Conservation (phyloP, 139 green algal genomes). For the Chlorella vulgaris region DNA sequence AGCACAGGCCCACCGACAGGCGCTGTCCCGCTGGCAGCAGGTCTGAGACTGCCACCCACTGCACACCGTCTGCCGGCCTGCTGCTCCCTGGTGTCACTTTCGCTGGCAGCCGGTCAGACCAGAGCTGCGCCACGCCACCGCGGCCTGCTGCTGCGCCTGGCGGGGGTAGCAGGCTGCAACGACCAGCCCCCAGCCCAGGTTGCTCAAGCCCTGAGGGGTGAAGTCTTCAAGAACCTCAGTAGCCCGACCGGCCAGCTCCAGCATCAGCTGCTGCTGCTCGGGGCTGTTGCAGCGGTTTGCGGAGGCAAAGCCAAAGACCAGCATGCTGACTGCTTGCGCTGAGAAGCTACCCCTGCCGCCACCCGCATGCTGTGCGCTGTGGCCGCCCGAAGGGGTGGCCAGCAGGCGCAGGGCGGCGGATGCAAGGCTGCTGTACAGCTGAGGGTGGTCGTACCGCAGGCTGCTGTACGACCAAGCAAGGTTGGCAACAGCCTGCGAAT, state of each 20-base stretch:
- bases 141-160: too few relatives aligned
- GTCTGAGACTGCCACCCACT: too few relatives aligned
- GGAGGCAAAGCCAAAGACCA: slow-evolving; percentile 13
- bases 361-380: not conserved
- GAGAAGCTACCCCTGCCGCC: slow-evolving; percentile 1
- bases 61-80: too few relatives aligned
- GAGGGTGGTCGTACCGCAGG: slow-evolving; percentile 23
- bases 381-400: not conserved
- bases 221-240: slow-evolving; percentile 1
- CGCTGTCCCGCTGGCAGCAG: too few relatives aligned
- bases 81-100: too few relatives aligned
- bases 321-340: slow-evolving; percentile 17
- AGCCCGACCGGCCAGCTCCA: slow-evolving; percentile 4
- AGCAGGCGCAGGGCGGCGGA: not conserved
- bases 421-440: slow-evolving; percentile 18
- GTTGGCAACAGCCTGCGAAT: slow-evolving; percentile 26
- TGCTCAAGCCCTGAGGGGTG: slow-evolving; percentile 18
- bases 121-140: too few relatives aligned
- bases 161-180: slow-evolving; percentile 14
- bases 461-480: slow-evolving; percentile 35
- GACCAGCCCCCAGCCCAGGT: slow-evolving; percentile 21
- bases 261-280: not conserved
- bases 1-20: too few relatives aligned
- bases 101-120: too few relatives aligned
- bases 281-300: slow-evolving; percentile 10